These are phyloP conservation scores for Fusarium sublunatum DNA, from an alignment of 2,329 filamentous ascomycete genomes.

Conservation along the genomic window DNA sequence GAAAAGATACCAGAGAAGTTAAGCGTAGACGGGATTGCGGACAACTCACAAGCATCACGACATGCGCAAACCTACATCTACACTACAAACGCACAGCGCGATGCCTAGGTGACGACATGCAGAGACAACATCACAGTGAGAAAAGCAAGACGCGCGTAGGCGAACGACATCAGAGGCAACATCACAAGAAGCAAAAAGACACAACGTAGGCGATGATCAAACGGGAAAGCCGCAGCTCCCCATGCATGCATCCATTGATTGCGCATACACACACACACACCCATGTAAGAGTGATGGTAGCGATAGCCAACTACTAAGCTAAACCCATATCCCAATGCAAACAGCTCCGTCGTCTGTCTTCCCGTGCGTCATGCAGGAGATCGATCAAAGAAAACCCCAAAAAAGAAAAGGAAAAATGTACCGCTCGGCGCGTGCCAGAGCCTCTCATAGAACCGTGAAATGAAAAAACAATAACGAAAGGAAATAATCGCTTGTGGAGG, in stretches of 20 bases:
- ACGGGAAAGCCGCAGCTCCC: slow-evolving; percentile 11
- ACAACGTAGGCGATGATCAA: not conserved
- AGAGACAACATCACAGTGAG: no score
- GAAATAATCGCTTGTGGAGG: slow-evolving; percentile 31
- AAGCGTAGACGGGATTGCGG: no score
- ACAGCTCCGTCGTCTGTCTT: slow-evolving; percentile 36
- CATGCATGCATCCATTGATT: slow-evolving; percentile 13
- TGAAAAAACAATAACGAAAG: slow-evolving; percentile 7
- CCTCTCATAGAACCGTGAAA: slow-evolving; percentile 11
- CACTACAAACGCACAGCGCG: no score
- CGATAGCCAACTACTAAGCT: not conserved
- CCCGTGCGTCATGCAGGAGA: slow-evolving; percentile 35
- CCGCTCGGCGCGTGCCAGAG: slow-evolving; percentile 8
- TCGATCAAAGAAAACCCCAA: not conserved
- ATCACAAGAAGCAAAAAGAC: not conserved
- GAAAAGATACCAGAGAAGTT: not conserved
- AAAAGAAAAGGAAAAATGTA: not conserved
- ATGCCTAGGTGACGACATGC: no score
- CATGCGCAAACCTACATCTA: not conserved
- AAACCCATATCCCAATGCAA: slow-evolving; percentile 29
- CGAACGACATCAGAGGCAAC: not conserved
- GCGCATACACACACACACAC: slow-evolving; percentile 11
- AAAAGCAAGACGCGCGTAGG: no score
- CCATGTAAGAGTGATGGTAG: slow-evolving; percentile 2
- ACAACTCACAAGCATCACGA: not conserved